Evolutionary conservation across 1,284 basidiomycete genomes (phyloP).

Genomic region (Cronartium quercuum): DNA sequence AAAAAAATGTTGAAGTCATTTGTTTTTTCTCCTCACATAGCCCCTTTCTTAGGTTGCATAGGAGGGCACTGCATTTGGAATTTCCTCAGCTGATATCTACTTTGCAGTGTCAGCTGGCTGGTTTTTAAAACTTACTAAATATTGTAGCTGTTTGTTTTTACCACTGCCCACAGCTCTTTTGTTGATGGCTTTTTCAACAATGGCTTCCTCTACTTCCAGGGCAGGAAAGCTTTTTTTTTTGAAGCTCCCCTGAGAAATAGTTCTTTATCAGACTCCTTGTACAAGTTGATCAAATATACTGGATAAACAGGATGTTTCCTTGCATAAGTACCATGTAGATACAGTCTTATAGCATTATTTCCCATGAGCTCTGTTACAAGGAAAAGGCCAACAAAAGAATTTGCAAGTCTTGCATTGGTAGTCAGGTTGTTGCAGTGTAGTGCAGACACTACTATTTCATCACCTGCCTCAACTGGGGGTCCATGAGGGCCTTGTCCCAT

Average conservation of each 20-base stretch:
- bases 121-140: neutral
- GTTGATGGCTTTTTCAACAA: neutral
- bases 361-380: neutral
- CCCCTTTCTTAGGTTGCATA: neutral
- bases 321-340: neutral
- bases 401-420: neutral
- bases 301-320: neutral
- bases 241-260: neutral
- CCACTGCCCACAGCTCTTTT: neutral
- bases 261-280: neutral
- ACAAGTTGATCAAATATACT: neutral
- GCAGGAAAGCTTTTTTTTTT: neutral
- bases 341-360: neutral
- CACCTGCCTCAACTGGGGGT: neutral
- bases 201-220: neutral
- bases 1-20: neutral
- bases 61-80: neutral
- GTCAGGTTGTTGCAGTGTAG: conserved; percentile 6
- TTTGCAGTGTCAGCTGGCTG: neutral
- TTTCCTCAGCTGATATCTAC: neutral
- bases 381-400: conserved; percentile 12
- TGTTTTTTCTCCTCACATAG: neutral
- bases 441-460: neutral
- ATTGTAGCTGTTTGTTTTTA: neutral
- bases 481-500: neutral